phyloP scores from a whole-genome alignment of 192 early-diverging fungal genomes.

The Obelidium mucronatum region DNA sequence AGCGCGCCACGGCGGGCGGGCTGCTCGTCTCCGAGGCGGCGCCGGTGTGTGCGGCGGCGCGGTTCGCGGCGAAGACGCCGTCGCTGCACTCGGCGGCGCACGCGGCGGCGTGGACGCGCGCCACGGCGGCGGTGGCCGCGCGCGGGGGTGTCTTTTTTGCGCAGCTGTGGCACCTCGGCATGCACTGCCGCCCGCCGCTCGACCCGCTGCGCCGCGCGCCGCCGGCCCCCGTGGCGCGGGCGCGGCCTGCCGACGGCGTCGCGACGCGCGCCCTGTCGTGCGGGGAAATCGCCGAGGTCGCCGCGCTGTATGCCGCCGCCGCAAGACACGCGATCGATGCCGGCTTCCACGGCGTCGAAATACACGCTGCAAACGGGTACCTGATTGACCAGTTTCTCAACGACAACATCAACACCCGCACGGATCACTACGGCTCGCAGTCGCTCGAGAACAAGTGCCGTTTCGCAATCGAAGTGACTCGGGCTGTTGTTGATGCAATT shows the following conservation, averaged over 20 bases:
- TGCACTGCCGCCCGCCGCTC: not conserved
- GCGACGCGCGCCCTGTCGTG: constrained; percentile 62
- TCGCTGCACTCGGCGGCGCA: constrained; percentile 22
- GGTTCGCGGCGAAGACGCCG: constrained; percentile 31
- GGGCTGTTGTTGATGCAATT: constrained; percentile 37
- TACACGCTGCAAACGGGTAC: constrained; percentile 93
- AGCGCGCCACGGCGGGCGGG: constrained; percentile 55
- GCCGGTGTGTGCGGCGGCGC: constrained; percentile 20
- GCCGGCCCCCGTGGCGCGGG: not conserved
- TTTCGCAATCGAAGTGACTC: constrained; percentile 72
- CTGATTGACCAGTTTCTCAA: constrained; percentile 81
- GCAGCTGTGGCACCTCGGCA: constrained; percentile 61
- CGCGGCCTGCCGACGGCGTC: not conserved
- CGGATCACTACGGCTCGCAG: constrained; percentile 86
- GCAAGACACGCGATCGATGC: constrained; percentile 44
- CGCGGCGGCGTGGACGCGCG: constrained; percentile 49
- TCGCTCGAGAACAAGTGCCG: constrained; percentile 87
- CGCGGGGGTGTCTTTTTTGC: constrained; percentile 62
- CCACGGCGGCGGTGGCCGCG: constrained; percentile 62
- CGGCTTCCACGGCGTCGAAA: constrained; percentile 91
- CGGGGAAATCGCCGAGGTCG: constrained; percentile 68
- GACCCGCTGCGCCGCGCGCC: not conserved
- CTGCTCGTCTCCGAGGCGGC: constrained; percentile 55
- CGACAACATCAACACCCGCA: constrained; percentile 82
- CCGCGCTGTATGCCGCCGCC: constrained; percentile 67